Conservation (phyloP, 768 basidiomycete species). For the Kwoniella bestiolae region DNA sequence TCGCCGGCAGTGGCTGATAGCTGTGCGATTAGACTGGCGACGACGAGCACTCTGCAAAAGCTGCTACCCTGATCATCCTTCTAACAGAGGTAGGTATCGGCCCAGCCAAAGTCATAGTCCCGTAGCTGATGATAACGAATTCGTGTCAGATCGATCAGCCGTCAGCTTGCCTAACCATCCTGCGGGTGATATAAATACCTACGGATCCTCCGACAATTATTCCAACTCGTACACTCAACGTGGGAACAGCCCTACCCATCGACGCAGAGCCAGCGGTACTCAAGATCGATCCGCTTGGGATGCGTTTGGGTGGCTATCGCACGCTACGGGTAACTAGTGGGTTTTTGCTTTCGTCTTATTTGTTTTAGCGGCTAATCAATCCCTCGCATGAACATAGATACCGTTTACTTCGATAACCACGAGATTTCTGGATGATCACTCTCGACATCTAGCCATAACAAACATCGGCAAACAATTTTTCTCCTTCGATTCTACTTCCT, state of each 20-base stretch:
- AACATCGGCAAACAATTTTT: too few relatives aligned
- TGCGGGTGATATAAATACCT: neutral
- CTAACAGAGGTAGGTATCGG: slow-evolving; percentile 20
- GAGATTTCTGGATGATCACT: too few relatives aligned
- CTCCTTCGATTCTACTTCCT: too few relatives aligned
- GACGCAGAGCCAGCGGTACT: neutral
- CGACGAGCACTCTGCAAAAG: slow-evolving; percentile 24
- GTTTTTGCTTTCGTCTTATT: too few relatives aligned
- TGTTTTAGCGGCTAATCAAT: too few relatives aligned
- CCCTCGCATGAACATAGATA: too few relatives aligned
- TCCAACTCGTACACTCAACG: neutral
- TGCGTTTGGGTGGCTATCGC: neutral
- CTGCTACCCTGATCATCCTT: slow-evolving; percentile 29
- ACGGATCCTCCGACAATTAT: neutral
- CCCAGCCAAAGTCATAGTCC: neutral
- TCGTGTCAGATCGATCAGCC: neutral
- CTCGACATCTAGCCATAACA: too few relatives aligned
- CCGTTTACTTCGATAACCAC: too few relatives aligned
- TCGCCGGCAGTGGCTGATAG: neutral
- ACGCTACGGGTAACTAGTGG: neutral
- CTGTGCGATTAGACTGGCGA: slow-evolving; percentile 21
- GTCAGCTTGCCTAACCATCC: neutral
- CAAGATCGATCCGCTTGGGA: neutral
- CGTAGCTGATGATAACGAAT: neutral
- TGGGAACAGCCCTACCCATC: neutral